Base-by-base conservation (phyloP, 306 rosid species). In the Gastrolobium villosum region DNA sequence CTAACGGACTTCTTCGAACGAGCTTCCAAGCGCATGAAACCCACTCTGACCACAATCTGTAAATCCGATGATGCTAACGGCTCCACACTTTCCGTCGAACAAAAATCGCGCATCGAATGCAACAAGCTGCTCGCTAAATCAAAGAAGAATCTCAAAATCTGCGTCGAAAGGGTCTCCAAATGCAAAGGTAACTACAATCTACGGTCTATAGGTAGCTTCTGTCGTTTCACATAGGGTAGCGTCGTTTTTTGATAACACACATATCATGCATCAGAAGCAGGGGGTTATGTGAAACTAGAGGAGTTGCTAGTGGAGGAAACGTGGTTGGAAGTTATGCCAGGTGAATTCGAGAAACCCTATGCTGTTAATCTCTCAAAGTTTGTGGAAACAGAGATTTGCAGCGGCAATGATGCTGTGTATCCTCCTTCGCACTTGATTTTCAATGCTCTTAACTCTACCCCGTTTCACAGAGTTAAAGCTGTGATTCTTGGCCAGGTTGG, bases 341-440 rank as follows among this genome's bases (percentile, higher is more conserved):
- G 84, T 1, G 99, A 95, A 83, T 73, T 95, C 15, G 77, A 85
- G 76, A 95, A 95, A 76, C 92, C 91, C 15, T 95, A 95, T 59
- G 89, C 87, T 5, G 78, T 82, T 70, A 91, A 44, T 72, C 98
- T 91, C 55, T 84, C 89, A 10, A 87, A 82, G 43, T 93, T 92
- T 45, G 91, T 95, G 0, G 90, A 88, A 82, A 64, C 82, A 0
- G 96, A 91, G 80, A 82, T 88, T 50, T 74, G 77, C 14, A 64
- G 83, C n/a, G 76, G 66, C 37, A 54, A 70, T 2, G 80, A 72
- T 10, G 82, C 88, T 34, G 87, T 95, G 7, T 91, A 82, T 73
- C 99, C 98, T n/a, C 98, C 98, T 39, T 65, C 85, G 3, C 90
- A 85, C 50, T 89, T 95, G 93, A 88, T 95, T 73, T 95, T 95